These are phyloP conservation scores for Dillenia suffruticosa DNA, from an alignment of 164 flowering plant species.

Conservation along the genomic window DNA sequence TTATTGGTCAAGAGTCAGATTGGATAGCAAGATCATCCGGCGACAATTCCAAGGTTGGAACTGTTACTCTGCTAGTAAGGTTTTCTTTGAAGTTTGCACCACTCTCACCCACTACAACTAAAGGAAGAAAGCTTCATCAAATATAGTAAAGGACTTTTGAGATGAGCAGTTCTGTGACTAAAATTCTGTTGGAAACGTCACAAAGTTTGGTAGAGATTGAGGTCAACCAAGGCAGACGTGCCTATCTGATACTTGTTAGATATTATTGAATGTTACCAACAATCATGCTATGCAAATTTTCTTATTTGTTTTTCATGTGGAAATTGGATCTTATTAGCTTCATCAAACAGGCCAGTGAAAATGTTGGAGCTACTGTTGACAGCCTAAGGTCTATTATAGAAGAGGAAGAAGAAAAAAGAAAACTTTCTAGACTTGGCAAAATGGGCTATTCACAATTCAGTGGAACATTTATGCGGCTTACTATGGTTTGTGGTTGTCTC, in stretches of 20 bases:
- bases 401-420: slow-evolving; percentile 72
- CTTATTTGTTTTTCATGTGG: not conserved
- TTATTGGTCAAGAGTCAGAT: slow-evolving; percentile 77
- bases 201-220: no score
- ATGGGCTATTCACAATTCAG: slow-evolving; percentile 62
- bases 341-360: slow-evolving; percentile 40
- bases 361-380: slow-evolving; percentile 36
- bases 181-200: no score
- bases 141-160: no score
- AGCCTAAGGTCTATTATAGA: slow-evolving; percentile 63
- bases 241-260: no score
- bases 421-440: slow-evolving; percentile 34
- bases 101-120: no score
- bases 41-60: slow-evolving; percentile 47
- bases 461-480: slow-evolving; percentile 72
- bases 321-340: not conserved
- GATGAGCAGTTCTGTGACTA: no score
- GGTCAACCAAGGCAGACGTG: no score
- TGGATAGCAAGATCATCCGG: slow-evolving; percentile 49
- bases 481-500: slow-evolving; percentile 47
- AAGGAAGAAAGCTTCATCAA: no score
- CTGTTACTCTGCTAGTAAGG: slow-evolving; percentile 1
- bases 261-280: no score
- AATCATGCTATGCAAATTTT: no score
- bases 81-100: no score